phyloP scores from a whole-genome alignment of 2,329 filamentous ascomycete species.

The Sporothrix curviconia region DNA sequence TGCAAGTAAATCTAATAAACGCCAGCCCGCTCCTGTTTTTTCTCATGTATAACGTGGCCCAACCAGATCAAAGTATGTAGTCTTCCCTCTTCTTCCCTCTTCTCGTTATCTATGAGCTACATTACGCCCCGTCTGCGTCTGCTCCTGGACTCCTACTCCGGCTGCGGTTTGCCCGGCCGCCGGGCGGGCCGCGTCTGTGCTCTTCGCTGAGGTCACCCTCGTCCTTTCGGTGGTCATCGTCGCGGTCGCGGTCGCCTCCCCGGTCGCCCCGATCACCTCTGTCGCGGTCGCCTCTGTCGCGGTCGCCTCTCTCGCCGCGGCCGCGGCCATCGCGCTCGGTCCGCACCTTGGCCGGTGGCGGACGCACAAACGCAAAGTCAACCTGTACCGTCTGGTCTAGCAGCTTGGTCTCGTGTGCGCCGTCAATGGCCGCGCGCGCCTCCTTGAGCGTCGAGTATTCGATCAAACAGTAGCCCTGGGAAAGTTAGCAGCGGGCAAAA shows the following conservation, averaged over 20 bases:
- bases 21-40: neutral
- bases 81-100: neutral
- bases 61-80: too few relatives aligned
- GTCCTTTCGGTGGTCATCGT: neutral
- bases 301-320: constrained; percentile 6
- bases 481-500: neutral
- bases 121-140: constrained; percentile 24
- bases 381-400: constrained; percentile 75
- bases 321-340: constrained; percentile 31
- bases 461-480: constrained; percentile 77
- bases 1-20: neutral
- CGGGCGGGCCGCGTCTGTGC: constrained; percentile 27
- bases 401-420: constrained; percentile 68
- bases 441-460: constrained; percentile 76
- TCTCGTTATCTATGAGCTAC: neutral
- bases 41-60: too few relatives aligned
- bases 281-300: neutral
- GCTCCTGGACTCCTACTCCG: constrained; percentile 42
- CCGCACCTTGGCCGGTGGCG: constrained; percentile 55
- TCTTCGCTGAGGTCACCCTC: neutral
- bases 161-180: constrained; percentile 28
- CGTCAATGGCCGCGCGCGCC: constrained; percentile 74
- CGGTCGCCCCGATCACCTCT: constrained; percentile 1
- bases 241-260: neutral
- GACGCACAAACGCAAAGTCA: constrained; percentile 80